phyloP scores from a whole-genome alignment of 176 grass and related monocot genomes.

The Themeda triandra region DNA sequence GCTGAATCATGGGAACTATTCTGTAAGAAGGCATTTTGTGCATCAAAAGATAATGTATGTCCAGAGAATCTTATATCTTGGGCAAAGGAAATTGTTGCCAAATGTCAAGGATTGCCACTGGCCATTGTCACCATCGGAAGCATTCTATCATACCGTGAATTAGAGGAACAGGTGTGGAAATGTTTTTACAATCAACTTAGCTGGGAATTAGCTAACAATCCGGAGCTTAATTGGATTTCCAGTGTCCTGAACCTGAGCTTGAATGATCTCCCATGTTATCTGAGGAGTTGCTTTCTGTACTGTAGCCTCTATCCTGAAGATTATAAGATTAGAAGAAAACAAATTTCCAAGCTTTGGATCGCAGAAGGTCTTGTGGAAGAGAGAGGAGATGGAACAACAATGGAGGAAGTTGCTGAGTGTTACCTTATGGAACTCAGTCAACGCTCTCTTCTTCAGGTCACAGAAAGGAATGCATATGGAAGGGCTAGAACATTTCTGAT shows the following conservation, averaged over 20 bases:
- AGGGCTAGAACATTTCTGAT: conserved; percentile 20
- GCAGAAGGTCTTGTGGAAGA: conserved; percentile 50
- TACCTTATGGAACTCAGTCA: conserved; percentile 31
- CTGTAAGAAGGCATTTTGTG: conserved; percentile 22
- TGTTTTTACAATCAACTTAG: conserved; percentile 32
- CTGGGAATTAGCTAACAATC: conserved; percentile 42
- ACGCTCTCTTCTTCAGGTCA: conserved; percentile 30
- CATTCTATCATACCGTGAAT: conserved; percentile 8
- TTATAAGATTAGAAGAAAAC: conserved; percentile 23
- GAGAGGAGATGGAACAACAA: conserved; percentile 31
- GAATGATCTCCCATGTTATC: conserved; percentile 38
- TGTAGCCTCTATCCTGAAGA: conserved; percentile 48
- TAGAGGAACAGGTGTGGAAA: conserved; percentile 27
- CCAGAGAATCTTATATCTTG: background rate
- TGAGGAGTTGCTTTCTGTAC: conserved; percentile 45
- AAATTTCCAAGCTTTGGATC: conserved; percentile 27
- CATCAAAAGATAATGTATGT: background rate
- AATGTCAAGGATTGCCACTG: conserved; percentile 43
- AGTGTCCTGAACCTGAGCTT: conserved; percentile 33
- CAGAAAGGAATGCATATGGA: conserved; percentile 21
- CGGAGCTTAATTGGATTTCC: conserved; percentile 24
- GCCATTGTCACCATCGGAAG: conserved; percentile 44
- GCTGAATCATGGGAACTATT: conserved; percentile 28
- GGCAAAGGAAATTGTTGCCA: conserved; percentile 32
- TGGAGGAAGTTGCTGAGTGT: conserved; percentile 44